phyloP scores from a whole-genome alignment of 2,329 filamentous ascomycete species.

The Pseudogymnoascus sp. region DNA sequence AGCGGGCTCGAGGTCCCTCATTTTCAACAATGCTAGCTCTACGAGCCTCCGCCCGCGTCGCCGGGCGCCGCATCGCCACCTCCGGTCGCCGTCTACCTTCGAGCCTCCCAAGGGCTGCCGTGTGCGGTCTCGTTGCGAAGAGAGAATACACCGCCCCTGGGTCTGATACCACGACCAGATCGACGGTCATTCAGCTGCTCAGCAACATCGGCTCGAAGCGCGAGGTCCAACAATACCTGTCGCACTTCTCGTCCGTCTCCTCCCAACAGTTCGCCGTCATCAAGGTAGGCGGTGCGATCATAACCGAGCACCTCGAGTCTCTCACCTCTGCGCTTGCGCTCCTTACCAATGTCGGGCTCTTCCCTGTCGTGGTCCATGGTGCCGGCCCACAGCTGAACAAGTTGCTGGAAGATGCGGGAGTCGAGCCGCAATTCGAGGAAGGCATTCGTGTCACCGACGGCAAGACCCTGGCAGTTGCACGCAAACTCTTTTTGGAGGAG shows the following conservation, averaged over 20 bases:
- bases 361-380: conserved; percentile 91
- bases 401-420: conserved; percentile 77
- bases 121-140: conserved; percentile 19
- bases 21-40: conserved; percentile 25
- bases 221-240: conserved; percentile 94
- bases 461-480: conserved; percentile 83
- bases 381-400: conserved; percentile 92
- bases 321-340: conserved; percentile 84
- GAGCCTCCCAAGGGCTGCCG: conserved; percentile 23
- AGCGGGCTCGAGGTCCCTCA: not conserved
- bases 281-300: conserved; percentile 93
- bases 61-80: conserved; percentile 24
- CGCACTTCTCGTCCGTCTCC: conserved; percentile 92
- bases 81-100: conserved; percentile 20
- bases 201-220: conserved; percentile 95
- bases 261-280: conserved; percentile 97
- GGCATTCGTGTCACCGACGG: conserved; percentile 92
- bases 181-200: conserved; percentile 79
- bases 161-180: conserved; percentile 45
- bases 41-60: conserved; percentile 23
- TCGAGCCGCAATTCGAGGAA: conserved; percentile 93
- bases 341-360: conserved; percentile 88
- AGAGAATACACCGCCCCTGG: conserved; percentile 25
- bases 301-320: conserved; percentile 88
- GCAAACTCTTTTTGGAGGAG: conserved; percentile 90